Base-by-base conservation (phyloP, 108 stramenopile species). In the Pelagomonas calceolata region DNA sequence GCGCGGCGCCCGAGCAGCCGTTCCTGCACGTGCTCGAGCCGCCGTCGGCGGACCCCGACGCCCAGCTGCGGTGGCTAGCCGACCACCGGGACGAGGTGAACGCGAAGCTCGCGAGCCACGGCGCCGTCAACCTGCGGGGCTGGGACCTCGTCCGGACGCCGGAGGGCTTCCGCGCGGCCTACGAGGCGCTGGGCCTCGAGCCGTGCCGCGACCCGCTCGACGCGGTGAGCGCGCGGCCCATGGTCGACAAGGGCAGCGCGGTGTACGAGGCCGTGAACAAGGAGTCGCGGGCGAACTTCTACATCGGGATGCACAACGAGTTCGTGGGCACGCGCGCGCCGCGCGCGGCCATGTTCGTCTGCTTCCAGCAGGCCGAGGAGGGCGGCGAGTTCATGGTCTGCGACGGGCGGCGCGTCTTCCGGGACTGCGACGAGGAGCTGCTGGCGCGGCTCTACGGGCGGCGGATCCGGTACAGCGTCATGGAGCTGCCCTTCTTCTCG, bases 251-350 rank as follows among this genome's bases (percentile, higher is more conserved):
- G 72, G 82, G 89, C 72, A 80, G 80, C 37, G 88, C 89, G 0
- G 90, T 92, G 30, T 92, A 92, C 78, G 90, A 92, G 75, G 92
- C 92, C 21, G 92, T 92, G 44, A 92, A 92, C 78, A 92, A 92
- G 81, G 90, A 92, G 78, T 82, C 80, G 67, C 86, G 92, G 32
- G 90, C 90, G 79, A 92, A 92, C 76, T 91, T 91, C 80, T 92
- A 91, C 71, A 91, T 92, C 74, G 91, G 91, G 1, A 92, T 92
- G 92, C 92, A 92, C 87, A 92, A 92, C 78, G 92, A 92, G 73
- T 91, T 92, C 73, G 92, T 92, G 32, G 92, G 92, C 21, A 91
- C 89, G 7, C 83, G 92, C 60, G 90, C 92, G 30, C 90, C 90
- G 29, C 86, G 92, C 18, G 90, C 90, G 0, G 92, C 92, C 32